Conservation (phyloP, 257 asterid genomes). For the Solanum chilense region DNA sequence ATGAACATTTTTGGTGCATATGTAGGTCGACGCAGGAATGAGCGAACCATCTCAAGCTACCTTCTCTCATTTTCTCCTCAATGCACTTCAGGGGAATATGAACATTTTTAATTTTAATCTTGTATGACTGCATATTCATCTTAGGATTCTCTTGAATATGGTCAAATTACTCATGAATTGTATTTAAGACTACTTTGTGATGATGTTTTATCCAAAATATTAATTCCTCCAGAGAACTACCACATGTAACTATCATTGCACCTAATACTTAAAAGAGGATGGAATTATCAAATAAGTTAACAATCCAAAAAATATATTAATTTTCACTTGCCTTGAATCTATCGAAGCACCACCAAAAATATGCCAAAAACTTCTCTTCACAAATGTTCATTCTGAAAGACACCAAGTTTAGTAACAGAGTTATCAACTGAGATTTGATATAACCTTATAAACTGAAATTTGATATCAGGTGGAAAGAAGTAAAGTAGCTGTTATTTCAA, state of each 20-base stretch:
- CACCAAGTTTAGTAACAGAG: not conserved
- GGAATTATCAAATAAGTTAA: not conserved
- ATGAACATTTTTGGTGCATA: not conserved
- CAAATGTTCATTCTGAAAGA: conserved; percentile 53
- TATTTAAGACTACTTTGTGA: not conserved
- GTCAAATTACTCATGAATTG: not conserved
- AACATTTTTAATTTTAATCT: not conserved
- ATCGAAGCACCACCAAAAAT: conserved; percentile 95
- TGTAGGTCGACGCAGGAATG: not conserved
- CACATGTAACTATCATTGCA: not conserved
- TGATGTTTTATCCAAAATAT: not conserved
- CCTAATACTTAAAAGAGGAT: not conserved
- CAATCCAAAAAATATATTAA: not conserved
- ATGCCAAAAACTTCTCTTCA: conserved; percentile 79
- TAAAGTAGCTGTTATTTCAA: not conserved
- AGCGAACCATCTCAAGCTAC: not conserved
- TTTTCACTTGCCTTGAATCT: conserved; percentile 57
- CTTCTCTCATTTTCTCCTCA: not conserved
- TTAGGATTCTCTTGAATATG: not conserved
- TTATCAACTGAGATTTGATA: not conserved
- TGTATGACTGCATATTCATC: not conserved
- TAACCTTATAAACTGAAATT: not conserved
- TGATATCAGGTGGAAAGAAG: not conserved
- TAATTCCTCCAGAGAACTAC: not conserved
- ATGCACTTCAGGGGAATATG: not conserved